phyloP scores from a whole-genome alignment of 805 yeast species.

The Ogataea corticis region DNA sequence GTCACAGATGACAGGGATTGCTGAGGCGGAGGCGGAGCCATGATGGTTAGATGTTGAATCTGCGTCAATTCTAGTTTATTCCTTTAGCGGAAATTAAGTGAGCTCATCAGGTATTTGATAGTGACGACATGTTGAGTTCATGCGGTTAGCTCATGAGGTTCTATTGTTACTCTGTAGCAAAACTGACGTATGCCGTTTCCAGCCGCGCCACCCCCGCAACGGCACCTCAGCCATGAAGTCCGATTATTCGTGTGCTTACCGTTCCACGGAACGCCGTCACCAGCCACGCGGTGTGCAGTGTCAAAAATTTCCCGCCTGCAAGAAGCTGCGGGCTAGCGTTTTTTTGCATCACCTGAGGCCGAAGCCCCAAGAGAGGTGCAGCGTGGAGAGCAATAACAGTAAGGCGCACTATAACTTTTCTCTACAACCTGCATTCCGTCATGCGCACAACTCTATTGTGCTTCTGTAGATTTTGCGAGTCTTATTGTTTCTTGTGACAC shows the following conservation, averaged over 20 bases:
- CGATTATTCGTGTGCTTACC: constrained; percentile 1
- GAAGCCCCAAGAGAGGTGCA: neutral
- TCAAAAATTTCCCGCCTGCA: neutral
- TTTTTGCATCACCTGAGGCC: neutral
- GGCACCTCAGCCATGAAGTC: too few relatives aligned
- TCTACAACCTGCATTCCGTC: neutral
- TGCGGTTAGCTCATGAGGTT: too few relatives aligned
- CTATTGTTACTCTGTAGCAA: too few relatives aligned
- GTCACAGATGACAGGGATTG: too few relatives aligned
- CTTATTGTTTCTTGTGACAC: constrained; percentile 1
- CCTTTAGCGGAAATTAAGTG: too few relatives aligned
- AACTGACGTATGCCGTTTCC: too few relatives aligned
- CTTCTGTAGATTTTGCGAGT: neutral
- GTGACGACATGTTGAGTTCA: too few relatives aligned
- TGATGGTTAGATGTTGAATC: too few relatives aligned
- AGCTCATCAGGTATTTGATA: too few relatives aligned
- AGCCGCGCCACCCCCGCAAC: too few relatives aligned
- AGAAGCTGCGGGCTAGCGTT: neutral
- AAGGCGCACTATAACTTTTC: neutral
- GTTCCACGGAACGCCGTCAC: neutral
- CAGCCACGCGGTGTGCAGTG: neutral
- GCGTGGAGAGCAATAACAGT: neutral
- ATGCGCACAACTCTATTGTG: neutral
- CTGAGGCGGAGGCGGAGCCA: too few relatives aligned
- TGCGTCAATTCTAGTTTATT: too few relatives aligned